Evolutionary conservation across 2,329 filamentous ascomycete species (phyloP).

Genomic region (Botryotinia calthae): DNA sequence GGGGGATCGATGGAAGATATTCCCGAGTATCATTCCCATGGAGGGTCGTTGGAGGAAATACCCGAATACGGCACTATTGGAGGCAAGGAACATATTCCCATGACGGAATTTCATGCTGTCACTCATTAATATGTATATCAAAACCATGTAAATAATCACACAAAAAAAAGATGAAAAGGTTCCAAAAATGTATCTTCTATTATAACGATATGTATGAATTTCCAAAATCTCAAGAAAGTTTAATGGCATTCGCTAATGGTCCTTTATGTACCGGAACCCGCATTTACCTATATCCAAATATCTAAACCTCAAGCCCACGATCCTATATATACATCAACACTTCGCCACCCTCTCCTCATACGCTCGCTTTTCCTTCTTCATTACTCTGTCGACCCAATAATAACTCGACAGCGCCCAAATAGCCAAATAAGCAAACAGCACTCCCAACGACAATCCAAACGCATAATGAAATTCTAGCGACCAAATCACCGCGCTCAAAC

Average conservation of each 20-base stretch:
- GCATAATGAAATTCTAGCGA: conserved; percentile 30
- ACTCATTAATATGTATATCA: background rate
- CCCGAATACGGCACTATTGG: background rate
- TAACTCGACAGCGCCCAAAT: conserved; percentile 26
- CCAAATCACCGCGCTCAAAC: conserved; percentile 30
- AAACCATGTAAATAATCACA: background rate
- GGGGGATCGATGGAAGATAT: background rate
- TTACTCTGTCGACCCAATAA: conserved; percentile 25
- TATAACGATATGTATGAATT: background rate
- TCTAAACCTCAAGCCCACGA: background rate
- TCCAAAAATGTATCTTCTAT: background rate
- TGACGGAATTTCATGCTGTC: conserved; percentile 2
- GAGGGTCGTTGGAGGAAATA: background rate
- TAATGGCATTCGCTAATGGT: background rate
- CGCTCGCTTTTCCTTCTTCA: conserved; percentile 24
- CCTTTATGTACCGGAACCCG: background rate
- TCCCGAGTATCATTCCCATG: background rate
- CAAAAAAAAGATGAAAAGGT: background rate
- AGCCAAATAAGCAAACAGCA: conserved; percentile 29
- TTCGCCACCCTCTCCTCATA: conserved; percentile 16
- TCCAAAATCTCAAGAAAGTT: background rate
- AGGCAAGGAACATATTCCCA: conserved; percentile 2
- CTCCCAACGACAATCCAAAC: conserved; percentile 26
- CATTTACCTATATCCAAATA: background rate
- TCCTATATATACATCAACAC: background rate